Evolutionary conservation across 2,329 filamentous ascomycete genomes (phyloP).

Genomic region (Fusarium redolens): DNA sequence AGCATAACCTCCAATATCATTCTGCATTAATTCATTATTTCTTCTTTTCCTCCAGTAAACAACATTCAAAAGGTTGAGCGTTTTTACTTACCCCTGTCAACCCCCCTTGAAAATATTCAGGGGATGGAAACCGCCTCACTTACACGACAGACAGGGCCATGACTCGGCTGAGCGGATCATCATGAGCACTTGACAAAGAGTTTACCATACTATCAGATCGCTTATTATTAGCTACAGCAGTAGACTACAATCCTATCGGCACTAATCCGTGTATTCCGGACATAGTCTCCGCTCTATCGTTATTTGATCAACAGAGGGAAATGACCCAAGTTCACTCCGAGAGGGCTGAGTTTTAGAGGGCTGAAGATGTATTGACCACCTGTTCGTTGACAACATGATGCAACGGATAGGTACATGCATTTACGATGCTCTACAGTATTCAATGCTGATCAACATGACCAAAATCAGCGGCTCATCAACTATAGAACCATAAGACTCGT

Average conservation of each 20-base stretch:
- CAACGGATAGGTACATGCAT: constrained; percentile 5
- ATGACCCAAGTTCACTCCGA: neutral
- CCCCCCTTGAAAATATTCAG: neutral
- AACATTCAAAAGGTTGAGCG: neutral
- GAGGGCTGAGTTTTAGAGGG: neutral
- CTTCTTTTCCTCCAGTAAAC: too few species aligned
- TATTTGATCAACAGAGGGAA: neutral
- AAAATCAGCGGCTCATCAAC: neutral
- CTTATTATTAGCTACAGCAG: neutral
- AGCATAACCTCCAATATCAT: neutral
- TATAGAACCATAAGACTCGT: neutral
- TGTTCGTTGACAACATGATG: constrained; percentile 1
- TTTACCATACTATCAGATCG: constrained; percentile 2
- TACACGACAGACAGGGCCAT: constrained; percentile 30
- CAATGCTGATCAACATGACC: neutral
- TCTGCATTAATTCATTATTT: neutral
- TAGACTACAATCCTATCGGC: constrained; percentile 11
- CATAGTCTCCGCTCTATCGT: neutral
- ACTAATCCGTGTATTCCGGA: neutral
- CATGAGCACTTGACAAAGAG: constrained; percentile 10
- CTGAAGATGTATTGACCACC: neutral
- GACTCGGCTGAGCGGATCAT: constrained; percentile 30
- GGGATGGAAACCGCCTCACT: constrained; percentile 29
- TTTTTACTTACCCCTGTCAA: neutral
- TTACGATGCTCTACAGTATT: neutral